Percentiles rank a stretch among this genome's conserved stretches.
Evolutionary conservation across 2,329 filamentous ascomycete genomes (phyloP).

Genomic region (Epichloe coenophiala): DNA sequence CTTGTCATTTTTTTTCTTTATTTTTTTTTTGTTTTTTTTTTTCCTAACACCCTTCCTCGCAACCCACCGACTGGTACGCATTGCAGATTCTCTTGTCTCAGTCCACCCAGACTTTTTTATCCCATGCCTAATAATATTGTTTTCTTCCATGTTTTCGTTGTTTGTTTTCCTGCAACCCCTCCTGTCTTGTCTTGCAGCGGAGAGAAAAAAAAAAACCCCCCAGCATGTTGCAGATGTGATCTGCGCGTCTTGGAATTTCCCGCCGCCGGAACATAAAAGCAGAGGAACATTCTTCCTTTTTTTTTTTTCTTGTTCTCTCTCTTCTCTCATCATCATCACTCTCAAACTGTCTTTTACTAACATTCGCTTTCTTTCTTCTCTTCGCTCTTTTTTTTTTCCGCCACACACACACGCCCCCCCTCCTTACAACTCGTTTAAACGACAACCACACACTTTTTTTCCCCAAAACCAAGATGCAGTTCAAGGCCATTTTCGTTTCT

Average conservation of each 20-base stretch:
- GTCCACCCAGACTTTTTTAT: not conserved
- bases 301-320: not conserved
- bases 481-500: not conserved
- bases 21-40: no score
- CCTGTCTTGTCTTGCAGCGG: no score
- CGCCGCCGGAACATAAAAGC: not conserved
- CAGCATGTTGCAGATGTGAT: no score
- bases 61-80: no score
- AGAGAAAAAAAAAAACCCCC: no score
- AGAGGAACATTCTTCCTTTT: not conserved
- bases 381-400: not conserved
- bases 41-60: no score
- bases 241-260: not conserved
- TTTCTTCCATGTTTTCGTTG: not conserved
- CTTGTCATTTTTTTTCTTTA: not conserved
- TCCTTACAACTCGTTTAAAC: no score
- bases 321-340: not conserved
- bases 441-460: not conserved
- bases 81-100: not conserved
- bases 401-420: no score
- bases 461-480: conserved; percentile 3
- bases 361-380: not conserved
- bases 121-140: not conserved
- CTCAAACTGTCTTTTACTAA: not conserved
- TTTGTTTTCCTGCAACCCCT: no score